phyloP scores from a whole-genome alignment of 73 alveolate genomes.

The Effrenium voratum region DNA sequence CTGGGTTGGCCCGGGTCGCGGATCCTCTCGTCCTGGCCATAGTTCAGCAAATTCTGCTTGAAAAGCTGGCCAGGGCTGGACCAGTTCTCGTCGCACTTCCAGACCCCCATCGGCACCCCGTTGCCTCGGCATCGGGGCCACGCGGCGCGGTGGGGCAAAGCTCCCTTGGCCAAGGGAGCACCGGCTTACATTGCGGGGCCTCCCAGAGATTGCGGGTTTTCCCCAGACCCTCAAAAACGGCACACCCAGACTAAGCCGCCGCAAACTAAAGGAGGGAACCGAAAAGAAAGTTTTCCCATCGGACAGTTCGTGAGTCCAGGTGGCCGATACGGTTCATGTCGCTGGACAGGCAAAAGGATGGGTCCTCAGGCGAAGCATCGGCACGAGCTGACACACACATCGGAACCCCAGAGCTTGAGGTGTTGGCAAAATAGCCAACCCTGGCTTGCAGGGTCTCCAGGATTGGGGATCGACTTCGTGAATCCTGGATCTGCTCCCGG shows the following conservation, averaged over 20 bases:
- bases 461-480: no score
- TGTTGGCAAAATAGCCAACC: background rate
- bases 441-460: no score
- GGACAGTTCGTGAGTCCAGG: no score
- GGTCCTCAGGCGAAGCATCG: background rate
- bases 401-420: background rate
- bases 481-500: no score
- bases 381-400: background rate
- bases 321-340: conserved; percentile 35
- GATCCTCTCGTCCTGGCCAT: conserved; percentile 17
- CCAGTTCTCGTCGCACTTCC: conserved; percentile 36
- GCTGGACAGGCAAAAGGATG: conserved; percentile 41
- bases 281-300: no score
- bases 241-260: no score
- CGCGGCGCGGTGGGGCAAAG: no score
- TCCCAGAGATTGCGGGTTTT: no score
- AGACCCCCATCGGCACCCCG: background rate
- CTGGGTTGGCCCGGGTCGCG: background rate
- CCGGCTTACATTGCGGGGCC: no score
- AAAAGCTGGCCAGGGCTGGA: conserved; percentile 58
- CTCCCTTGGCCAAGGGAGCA: no score
- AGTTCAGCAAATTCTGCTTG: conserved; percentile 25
- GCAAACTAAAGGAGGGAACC: no score
- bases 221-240: no score
- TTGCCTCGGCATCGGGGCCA: background rate